Evolutionary conservation across 2,329 filamentous ascomycete species (phyloP).

Genomic region (Ustulina deusta): DNA sequence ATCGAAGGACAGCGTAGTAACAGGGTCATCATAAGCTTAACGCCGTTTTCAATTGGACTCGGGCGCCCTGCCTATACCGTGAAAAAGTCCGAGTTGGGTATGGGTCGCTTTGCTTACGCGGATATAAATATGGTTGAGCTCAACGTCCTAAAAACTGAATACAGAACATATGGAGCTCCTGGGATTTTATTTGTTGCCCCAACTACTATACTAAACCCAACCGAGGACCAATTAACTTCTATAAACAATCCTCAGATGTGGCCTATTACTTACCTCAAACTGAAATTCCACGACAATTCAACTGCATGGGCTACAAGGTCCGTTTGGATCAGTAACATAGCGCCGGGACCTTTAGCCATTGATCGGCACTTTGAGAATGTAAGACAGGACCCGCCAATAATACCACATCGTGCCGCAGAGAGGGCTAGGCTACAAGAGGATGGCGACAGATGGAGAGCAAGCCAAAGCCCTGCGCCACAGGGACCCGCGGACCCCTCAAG

Average conservation of each 20-base stretch:
- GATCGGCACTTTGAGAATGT: background rate
- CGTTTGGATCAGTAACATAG: background rate
- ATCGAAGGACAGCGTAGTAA: background rate
- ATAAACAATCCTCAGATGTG: background rate
- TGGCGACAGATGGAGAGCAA: background rate
- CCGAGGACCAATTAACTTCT: background rate
- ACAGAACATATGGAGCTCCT: background rate
- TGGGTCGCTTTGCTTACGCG: background rate
- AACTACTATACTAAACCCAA: background rate
- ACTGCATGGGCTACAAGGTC: background rate
- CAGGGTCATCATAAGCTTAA: background rate
- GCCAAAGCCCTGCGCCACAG: background rate
- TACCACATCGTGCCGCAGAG: background rate
- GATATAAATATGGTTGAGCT: background rate
- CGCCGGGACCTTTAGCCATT: background rate
- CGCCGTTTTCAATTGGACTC: background rate
- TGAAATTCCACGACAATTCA: background rate
- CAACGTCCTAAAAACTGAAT: background rate
- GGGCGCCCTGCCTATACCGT: background rate
- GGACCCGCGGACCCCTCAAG: background rate
- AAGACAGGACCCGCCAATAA: background rate
- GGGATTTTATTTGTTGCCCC: background rate
- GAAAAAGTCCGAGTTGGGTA: background rate
- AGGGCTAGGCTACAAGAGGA: background rate
- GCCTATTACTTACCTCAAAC: background rate